phyloP scores from a whole-genome alignment of 169 alveolate species.

The Plasmodium vinckei region DNA sequence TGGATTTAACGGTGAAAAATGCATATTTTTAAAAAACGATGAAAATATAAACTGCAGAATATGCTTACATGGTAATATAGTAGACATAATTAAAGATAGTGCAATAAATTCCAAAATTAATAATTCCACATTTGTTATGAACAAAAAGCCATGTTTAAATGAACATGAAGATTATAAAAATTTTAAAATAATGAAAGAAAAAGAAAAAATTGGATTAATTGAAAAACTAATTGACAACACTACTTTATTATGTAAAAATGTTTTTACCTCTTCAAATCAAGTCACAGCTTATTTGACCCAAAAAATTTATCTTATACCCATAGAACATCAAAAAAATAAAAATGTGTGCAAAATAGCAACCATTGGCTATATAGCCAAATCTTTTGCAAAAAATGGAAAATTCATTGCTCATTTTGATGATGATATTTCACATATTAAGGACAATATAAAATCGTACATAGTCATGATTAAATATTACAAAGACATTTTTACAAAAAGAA shows the following conservation, averaged over 20 bases:
- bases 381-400: constrained; percentile 71
- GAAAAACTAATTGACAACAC: constrained; percentile 33
- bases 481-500: constrained; percentile 48
- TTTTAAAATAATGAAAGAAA: constrained; percentile 33
- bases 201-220: constrained; percentile 40
- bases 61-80: constrained; percentile 36
- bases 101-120: neutral
- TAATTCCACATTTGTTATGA: constrained; percentile 16
- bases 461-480: constrained; percentile 40
- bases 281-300: constrained; percentile 12
- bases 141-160: constrained; percentile 27
- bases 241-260: constrained; percentile 33
- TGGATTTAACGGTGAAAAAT: constrained; percentile 28
- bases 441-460: constrained; percentile 18
- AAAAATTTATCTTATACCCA: constrained; percentile 21
- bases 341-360: constrained; percentile 2
- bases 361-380: constrained; percentile 23
- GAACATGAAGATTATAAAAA: constrained; percentile 20
- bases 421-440: constrained; percentile 23
- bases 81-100: constrained; percentile 34
- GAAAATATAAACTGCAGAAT: constrained; percentile 42
- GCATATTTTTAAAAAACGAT: constrained; percentile 62
- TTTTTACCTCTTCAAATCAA: constrained; percentile 31
- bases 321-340: constrained; percentile 3
- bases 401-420: constrained; percentile 48